Percentiles rank a stretch among this genome's conserved stretches.
Conservation (phyloP, 225 moss, liverwort and hornwort species). For the Marchantia paleacea region DNA sequence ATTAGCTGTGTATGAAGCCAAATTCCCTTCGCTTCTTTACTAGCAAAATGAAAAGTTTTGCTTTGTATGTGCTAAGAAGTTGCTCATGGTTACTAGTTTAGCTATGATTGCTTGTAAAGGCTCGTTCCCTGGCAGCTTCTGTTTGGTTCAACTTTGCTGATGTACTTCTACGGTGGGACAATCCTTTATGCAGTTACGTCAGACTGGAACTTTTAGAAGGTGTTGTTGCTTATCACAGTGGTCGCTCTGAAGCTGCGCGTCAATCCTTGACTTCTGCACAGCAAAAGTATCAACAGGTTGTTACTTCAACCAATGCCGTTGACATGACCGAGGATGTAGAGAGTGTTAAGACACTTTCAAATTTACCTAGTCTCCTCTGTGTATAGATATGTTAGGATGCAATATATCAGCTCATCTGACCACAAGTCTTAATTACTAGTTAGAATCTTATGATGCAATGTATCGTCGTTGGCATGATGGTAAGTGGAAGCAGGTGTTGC, state of each 20-base stretch:
- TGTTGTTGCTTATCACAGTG: conserved; percentile 87
- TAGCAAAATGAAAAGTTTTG: neutral
- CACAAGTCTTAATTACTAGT: neutral
- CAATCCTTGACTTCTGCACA: conserved; percentile 70
- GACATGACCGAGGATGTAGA: neutral
- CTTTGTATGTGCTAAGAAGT: neutral
- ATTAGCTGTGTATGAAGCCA: conserved; percentile 63
- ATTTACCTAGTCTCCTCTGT: too few species aligned
- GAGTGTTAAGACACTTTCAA: neutral
- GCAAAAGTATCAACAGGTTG: conserved; percentile 71
- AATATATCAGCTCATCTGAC: too few species aligned
- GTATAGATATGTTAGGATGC: too few species aligned
- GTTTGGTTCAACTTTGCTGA: neutral
- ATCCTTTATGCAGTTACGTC: conserved; percentile 52
- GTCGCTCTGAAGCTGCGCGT: conserved; percentile 64
- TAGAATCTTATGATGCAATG: neutral
- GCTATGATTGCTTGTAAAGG: neutral
- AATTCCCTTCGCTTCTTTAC: neutral
- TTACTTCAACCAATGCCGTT: neutral
- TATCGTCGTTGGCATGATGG: neutral
- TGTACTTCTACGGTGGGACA: neutral
- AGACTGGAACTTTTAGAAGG: conserved; percentile 93
- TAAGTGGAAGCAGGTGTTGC: neutral
- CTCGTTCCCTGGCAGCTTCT: neutral
- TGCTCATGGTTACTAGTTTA: neutral